A percentile compares a stretch with the other conserved stretches of the same genome.
phyloP scores from a whole-genome alignment of 495 filamentous ascomycete genomes.

The Podospora pseudocomata region DNA sequence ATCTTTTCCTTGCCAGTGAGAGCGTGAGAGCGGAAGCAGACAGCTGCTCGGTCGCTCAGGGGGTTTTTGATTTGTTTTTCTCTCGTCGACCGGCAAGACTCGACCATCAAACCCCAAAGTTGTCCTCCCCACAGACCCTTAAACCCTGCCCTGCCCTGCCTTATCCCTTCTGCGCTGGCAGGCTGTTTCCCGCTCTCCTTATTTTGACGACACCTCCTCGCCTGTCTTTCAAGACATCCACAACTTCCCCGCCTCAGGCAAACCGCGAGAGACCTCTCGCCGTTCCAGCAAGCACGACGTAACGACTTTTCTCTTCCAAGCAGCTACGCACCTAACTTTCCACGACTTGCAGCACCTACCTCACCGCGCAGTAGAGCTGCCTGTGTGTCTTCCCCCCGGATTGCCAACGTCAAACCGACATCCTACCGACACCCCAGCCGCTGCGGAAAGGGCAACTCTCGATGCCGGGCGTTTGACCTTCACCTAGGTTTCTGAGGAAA shows the following conservation, averaged over 20 bases:
- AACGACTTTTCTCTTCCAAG: background rate
- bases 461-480: background rate
- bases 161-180: background rate
- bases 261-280: background rate
- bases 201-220: background rate
- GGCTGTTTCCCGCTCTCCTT: background rate
- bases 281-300: background rate
- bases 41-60: background rate
- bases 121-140: no score
- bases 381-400: background rate
- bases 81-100: background rate
- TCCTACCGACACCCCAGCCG: no score
- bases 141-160: background rate
- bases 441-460: background rate
- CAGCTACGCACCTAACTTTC: background rate
- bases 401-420: background rate
- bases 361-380: background rate
- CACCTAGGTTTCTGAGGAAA: background rate
- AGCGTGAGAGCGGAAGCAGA: background rate
- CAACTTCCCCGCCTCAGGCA: background rate
- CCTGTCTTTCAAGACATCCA: background rate
- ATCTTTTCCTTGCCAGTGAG: background rate
- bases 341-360: background rate
- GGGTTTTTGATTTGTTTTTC: background rate
- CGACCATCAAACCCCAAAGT: background rate